Evolutionary conservation across 129 eudicot genomes (phyloP).

Genomic region (Chrysanthemum seticuspe): DNA sequence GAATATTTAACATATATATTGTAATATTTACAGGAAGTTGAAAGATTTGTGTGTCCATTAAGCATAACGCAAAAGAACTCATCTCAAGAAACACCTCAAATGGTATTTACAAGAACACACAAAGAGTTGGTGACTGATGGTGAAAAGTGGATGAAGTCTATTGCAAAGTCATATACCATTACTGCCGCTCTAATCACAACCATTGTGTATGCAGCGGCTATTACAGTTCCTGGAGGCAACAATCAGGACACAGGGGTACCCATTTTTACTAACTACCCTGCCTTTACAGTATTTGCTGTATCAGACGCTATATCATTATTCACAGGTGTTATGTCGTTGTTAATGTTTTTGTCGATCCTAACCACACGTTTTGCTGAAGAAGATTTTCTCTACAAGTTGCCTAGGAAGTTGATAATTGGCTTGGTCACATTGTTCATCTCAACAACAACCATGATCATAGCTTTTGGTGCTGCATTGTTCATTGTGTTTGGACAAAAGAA

Average conservation of each 20-base stretch:
- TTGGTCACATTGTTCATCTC: constrained; percentile 4
- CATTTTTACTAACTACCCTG: constrained; percentile 2
- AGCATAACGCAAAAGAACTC: background rate
- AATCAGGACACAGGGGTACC: background rate
- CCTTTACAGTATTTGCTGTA: constrained; percentile 12
- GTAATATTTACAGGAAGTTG: background rate
- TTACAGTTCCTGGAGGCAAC: constrained; percentile 27
- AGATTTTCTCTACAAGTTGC: constrained; percentile 9
- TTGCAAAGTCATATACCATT: constrained; percentile 14
- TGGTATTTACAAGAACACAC: background rate
- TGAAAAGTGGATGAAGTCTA: constrained; percentile 17
- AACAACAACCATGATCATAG: constrained; percentile 17
- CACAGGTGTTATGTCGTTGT: constrained; percentile 19
- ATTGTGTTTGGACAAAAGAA: constrained; percentile 2
- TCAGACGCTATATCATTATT: constrained; percentile 22
- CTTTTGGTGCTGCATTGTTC: constrained; percentile 20
- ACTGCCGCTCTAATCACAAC: constrained; percentile 21
- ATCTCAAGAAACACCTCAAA: background rate
- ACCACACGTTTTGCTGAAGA: background rate
- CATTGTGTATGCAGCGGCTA: constrained; percentile 22
- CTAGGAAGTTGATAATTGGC: constrained; percentile 1
- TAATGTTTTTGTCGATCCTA: constrained; percentile 24
- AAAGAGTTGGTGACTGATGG: constrained; percentile 11
- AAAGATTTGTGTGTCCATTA: background rate
- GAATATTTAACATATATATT: background rate